Evolutionary conservation across 305 asterid species (phyloP).

Genomic region (Fraxinus angustifolia): DNA sequence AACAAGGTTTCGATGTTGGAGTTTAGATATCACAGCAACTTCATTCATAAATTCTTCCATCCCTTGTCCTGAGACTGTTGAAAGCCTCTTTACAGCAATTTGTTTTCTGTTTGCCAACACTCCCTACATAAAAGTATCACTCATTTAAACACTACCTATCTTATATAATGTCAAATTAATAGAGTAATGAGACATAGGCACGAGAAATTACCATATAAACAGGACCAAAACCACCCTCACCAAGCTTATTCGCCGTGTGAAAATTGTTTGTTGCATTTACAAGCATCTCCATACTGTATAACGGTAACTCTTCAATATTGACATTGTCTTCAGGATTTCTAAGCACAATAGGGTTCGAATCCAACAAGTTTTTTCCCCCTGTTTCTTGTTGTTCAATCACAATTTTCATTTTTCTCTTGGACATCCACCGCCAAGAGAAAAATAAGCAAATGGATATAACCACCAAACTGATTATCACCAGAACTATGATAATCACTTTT

Average conservation of each 20-base stretch:
- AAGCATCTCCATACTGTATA: constrained; percentile 2
- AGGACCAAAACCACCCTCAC: constrained; percentile 28
- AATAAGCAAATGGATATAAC: not conserved
- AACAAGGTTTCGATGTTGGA: constrained; percentile 29
- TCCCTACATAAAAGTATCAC: constrained; percentile 1
- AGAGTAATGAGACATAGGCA: not conserved
- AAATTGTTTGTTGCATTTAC: constrained; percentile 19
- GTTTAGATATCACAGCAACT: constrained; percentile 21
- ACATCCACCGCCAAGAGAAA: constrained; percentile 18
- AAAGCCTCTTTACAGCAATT: constrained; percentile 19
- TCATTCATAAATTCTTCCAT: constrained; percentile 24
- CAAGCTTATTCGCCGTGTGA: constrained; percentile 15
- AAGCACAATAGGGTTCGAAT: not conserved
- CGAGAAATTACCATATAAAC: constrained; percentile 18
- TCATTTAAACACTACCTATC: not conserved
- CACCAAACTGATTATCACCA: not conserved
- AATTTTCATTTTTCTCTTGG: constrained; percentile 5
- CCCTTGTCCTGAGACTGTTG: constrained; percentile 22
- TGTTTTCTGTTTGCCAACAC: constrained; percentile 3
- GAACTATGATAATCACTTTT: constrained; percentile 9
- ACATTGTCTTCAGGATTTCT: not conserved
- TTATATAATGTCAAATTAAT: not conserved
- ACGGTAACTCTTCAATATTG: constrained; percentile 17
- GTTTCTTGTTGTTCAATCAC: not conserved
- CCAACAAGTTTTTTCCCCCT: not conserved